Conservation (phyloP, 345 rosid species). For the Brassica incana region DNA sequence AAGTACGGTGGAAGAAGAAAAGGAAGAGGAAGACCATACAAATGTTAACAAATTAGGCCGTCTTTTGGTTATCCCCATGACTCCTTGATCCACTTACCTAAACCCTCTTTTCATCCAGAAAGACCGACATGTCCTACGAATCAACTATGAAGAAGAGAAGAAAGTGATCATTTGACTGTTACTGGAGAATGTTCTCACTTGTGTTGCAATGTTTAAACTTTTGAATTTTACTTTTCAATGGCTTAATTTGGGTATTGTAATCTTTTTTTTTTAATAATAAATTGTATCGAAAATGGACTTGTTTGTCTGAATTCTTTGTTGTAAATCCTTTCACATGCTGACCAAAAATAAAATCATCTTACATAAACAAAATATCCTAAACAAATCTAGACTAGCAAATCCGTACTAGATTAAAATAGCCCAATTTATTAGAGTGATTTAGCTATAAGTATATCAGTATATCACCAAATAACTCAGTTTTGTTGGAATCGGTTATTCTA, state of each 20-base stretch:
- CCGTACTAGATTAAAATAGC: too few species aligned
- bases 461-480: background rate
- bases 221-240: background rate
- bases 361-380: background rate
- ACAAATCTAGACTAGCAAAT: background rate
- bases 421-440: background rate
- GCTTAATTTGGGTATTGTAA: slow-evolving; percentile 9
- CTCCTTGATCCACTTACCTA: slow-evolving; percentile 33
- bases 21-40: slow-evolving; percentile 29
- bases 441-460: background rate
- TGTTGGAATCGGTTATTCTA: background rate
- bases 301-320: background rate
- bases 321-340: background rate
- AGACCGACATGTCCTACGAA: slow-evolving; percentile 1
- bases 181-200: background rate
- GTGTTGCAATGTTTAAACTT: background rate
- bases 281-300: background rate
- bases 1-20: slow-evolving; percentile 24
- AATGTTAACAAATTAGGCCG: slow-evolving; percentile 17
- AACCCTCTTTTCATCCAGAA: background rate
- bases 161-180: background rate
- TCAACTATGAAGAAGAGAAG: background rate
- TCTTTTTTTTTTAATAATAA: slow-evolving; percentile 11
- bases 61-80: slow-evolving; percentile 37
- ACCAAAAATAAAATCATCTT: background rate